A percentile compares a stretch with the other conserved stretches of the same genome.
These are phyloP conservation scores for Lipomyces spencermartinsiae DNA, from an alignment of 805 yeast genomes.

Conservation along the genomic window DNA sequence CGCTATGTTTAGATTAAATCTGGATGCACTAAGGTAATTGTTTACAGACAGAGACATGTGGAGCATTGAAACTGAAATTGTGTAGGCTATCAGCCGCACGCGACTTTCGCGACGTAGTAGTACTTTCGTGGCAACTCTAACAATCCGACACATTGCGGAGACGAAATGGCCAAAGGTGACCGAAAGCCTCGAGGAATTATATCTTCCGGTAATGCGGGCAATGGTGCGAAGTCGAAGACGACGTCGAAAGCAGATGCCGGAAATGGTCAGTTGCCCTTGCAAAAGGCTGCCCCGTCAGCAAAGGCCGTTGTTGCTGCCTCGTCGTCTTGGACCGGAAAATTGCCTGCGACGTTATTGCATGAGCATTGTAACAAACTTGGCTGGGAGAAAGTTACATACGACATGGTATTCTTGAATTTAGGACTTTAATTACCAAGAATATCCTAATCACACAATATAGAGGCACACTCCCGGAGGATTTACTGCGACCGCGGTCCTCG, in stretches of 20 bases:
- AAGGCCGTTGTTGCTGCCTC: conserved; percentile 62
- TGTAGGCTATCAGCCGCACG: background rate
- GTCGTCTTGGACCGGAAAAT: conserved; percentile 91
- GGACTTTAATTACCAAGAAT: conserved; percentile 26
- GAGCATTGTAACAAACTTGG: conserved; percentile 87
- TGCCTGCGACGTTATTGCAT: conserved; percentile 83
- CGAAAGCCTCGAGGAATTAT: conserved; percentile 29
- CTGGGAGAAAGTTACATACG: conserved; percentile 87
- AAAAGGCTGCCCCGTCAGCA: conserved; percentile 37
- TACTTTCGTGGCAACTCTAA: background rate
- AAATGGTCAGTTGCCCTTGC: conserved; percentile 25
- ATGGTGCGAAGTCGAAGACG: conserved; percentile 24
- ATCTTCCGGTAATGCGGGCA: conserved; percentile 35
- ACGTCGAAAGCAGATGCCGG: conserved; percentile 4
- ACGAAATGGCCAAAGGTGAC: conserved; percentile 31
- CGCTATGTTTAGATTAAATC: background rate
- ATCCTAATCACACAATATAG: conserved; percentile 11
- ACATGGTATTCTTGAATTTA: conserved; percentile 56
- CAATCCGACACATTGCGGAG: background rate
- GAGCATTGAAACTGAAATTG: background rate
- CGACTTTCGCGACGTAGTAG: too few relatives aligned
- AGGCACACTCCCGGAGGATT: conserved; percentile 60
- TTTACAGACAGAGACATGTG: background rate
- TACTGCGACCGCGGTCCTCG: conserved; percentile 66
- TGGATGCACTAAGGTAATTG: background rate